Percentiles rank a stretch among this genome's conserved stretches.
Conservation (phyloP, 2,329 filamentous ascomycete genomes). For the Cladosporium sp. region DNA sequence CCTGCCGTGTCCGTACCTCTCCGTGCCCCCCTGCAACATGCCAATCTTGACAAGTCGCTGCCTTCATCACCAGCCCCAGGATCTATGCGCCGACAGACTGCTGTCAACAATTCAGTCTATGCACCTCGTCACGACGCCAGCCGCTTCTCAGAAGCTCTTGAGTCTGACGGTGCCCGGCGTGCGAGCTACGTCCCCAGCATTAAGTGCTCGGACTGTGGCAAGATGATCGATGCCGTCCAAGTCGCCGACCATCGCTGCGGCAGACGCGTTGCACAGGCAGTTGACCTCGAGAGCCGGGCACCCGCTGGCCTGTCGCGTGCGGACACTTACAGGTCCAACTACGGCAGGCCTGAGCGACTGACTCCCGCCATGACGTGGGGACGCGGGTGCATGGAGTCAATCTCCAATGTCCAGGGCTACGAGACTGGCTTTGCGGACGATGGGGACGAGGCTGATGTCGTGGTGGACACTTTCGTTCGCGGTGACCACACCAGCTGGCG, state of each 20-base stretch:
- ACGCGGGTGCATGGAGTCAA: background rate
- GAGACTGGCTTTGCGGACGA: background rate
- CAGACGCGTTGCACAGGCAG: background rate
- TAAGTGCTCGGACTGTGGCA: slow-evolving; percentile 3
- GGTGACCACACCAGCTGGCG: background rate
- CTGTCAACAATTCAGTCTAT: background rate
- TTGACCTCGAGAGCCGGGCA: background rate
- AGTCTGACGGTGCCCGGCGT: background rate
- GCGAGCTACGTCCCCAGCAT: background rate
- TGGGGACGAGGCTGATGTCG: background rate
- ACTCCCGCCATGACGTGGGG: background rate
- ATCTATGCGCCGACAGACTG: background rate
- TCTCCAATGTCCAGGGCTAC: background rate
- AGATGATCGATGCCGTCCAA: background rate
- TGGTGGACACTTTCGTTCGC: slow-evolving; percentile 1
- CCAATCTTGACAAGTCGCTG: background rate
- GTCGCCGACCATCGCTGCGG: background rate
- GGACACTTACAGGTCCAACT: background rate
- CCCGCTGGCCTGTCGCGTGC: background rate
- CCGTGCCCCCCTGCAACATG: background rate
- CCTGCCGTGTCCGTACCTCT: background rate
- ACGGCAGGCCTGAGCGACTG: background rate
- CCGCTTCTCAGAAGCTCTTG: background rate
- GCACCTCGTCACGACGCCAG: background rate
- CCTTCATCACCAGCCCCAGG: background rate